phyloP scores from a whole-genome alignment of 306 rosid genomes.

The Cucurbita argyrosperma region DNA sequence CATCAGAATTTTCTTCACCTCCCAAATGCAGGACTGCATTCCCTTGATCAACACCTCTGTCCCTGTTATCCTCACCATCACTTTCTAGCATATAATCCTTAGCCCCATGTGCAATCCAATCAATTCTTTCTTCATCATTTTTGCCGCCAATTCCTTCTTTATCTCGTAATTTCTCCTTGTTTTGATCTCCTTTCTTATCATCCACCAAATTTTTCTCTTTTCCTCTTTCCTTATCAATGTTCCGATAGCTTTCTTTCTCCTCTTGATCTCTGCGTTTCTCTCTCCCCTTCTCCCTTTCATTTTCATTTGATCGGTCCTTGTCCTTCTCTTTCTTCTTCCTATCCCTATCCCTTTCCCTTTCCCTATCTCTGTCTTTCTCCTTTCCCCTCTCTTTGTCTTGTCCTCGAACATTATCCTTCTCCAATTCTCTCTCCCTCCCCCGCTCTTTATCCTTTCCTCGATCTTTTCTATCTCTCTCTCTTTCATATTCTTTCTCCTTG shows the following conservation, averaged over 20 bases:
- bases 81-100: slow-evolving; percentile 25
- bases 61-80: slow-evolving; percentile 33
- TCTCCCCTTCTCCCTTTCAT: slow-evolving; percentile 28
- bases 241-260: slow-evolving; percentile 16
- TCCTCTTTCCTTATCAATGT: slow-evolving; percentile 36
- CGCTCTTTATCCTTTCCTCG: slow-evolving; percentile 48
- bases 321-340: slow-evolving; percentile 29
- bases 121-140: slow-evolving; percentile 37
- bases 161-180: slow-evolving; percentile 48
- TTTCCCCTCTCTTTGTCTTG: slow-evolving; percentile 8
- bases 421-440: slow-evolving; percentile 47
- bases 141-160: slow-evolving; percentile 27
- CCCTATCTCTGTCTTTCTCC: slow-evolving; percentile 9
- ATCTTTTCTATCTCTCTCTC: slow-evolving; percentile 54
- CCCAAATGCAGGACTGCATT: slow-evolving; percentile 18
- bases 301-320: slow-evolving; percentile 23
- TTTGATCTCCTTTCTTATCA: slow-evolving; percentile 31
- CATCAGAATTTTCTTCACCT: slow-evolving; percentile 25
- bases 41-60: slow-evolving; percentile 30
- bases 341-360: not conserved
- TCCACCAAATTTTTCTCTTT: slow-evolving; percentile 29
- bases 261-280: slow-evolving; percentile 47
- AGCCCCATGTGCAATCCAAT: slow-evolving; percentile 28
- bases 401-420: slow-evolving; percentile 31
- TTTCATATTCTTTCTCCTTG: slow-evolving; percentile 48